Base-by-base conservation (phyloP, 1,284 basidiomycete genomes). In the Ustilago cynodontis region DNA sequence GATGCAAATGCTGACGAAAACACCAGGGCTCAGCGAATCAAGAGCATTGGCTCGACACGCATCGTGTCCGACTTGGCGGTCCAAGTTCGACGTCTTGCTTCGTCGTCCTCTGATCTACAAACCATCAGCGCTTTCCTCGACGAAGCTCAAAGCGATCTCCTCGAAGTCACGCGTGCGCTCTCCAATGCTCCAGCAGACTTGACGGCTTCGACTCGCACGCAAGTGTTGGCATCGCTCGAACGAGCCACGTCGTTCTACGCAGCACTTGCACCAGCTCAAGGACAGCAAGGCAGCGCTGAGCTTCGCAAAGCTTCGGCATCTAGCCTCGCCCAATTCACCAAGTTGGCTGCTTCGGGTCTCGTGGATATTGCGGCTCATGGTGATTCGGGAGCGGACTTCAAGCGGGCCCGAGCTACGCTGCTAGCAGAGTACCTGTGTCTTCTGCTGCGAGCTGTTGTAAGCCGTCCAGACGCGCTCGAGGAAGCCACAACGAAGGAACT, bases 11-110 rank as follows among this genome's bases (percentile, higher is more conserved):
- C 68, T 24, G 54, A 61, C 37, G 55, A 72, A 24, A 41, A 37
- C 18, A 65, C 76, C 71, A 33, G 79, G 66, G 3, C 80, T 29
- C 60, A 74, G 65, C 55, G 75, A 84, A 71, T 14, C 87, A 88
- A 20, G 90, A 92, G 71, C 86, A 90, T 57, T 81, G 83, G 24
- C 86, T 86, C 41, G 81, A 89, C 6, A 90, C 90, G 90, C 86
- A 87, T 41, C 90, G 89, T 75, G 65, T 67, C 66, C 14, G 89
- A 89, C 18, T 89, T 89, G 13, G 60, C 59, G 16, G 54, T 54
- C n/a, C 73, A 76, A 37, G 52, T 76, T 13, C 68, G 73, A n/a
- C 47, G 73, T 5, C 26, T 67, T 4, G 64, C 68, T 29, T 45
- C 54, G 1, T 45, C 64, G 7, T 26, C 58, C 9, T 35, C 72